A percentile compares a stretch with the other conserved stretches of the same genome.
Conservation (phyloP, 257 asterid genomes). For the Solanum lignicaule region DNA sequence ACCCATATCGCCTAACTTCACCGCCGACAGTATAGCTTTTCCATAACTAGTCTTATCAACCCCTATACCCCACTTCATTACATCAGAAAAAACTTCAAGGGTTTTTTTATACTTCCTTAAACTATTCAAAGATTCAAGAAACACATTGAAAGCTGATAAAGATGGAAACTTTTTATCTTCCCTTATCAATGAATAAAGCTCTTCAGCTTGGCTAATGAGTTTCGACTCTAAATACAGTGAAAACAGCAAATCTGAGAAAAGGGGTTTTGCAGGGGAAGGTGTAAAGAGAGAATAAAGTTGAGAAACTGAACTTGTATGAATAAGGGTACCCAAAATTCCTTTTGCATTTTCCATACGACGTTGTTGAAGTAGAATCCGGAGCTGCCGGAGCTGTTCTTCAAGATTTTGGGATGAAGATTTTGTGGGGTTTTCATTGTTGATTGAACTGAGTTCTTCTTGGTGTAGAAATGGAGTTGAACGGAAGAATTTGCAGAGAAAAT, state of each 20-base stretch:
- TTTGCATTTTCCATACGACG: conserved; percentile 46
- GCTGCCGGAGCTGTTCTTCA: conserved; percentile 34
- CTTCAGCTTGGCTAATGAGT: conserved; percentile 40
- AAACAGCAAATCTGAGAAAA: conserved; percentile 34
- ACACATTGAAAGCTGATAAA: conserved; percentile 34
- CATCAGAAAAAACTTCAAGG: conserved; percentile 39
- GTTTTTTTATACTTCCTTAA: conserved; percentile 19
- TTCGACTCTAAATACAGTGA: conserved; percentile 49
- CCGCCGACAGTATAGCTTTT: conserved; percentile 65
- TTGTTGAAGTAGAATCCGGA: conserved; percentile 43
- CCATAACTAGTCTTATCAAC: conserved; percentile 58
- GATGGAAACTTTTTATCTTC: conserved; percentile 45
- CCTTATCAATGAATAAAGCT: conserved; percentile 39
- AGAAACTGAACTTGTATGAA: conserved; percentile 26
- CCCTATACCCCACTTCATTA: conserved; percentile 36
- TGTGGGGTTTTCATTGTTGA: not conserved
- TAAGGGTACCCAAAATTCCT: conserved; percentile 28
- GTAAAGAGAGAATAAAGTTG: conserved; percentile 35
- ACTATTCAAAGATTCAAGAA: conserved; percentile 50
- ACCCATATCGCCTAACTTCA: conserved; percentile 46
- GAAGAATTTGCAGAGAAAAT: not conserved
- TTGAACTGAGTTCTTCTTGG: not conserved
- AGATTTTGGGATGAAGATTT: conserved; percentile 4
- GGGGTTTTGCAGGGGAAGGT: conserved; percentile 27
- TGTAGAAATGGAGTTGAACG: not conserved